These are phyloP conservation scores for Chalaropsis ovoidea DNA, from an alignment of 2,329 filamentous ascomycete genomes.

Conservation along the genomic window DNA sequence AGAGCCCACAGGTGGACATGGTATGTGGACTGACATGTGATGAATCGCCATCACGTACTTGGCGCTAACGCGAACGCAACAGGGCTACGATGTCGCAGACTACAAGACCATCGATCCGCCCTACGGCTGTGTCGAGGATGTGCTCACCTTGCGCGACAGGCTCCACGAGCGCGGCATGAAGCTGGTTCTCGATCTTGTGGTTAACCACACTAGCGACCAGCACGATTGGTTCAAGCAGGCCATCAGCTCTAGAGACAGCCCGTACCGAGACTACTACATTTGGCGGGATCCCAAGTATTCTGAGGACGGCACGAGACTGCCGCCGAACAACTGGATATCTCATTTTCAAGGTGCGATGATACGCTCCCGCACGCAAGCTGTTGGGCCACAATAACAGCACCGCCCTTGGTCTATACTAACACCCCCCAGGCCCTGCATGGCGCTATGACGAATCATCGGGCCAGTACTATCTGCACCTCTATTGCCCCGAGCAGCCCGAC, in stretches of 20 bases:
- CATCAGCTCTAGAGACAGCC: slow-evolving; percentile 43
- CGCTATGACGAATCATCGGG: slow-evolving; percentile 41
- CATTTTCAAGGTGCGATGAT: slow-evolving; percentile 21
- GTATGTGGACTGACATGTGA: slow-evolving; percentile 9
- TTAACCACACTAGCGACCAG: slow-evolving; percentile 57
- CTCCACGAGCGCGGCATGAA: slow-evolving; percentile 56
- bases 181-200: slow-evolving; percentile 60
- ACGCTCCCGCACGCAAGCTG: neutral
- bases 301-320: slow-evolving; percentile 45
- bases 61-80: neutral
- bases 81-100: slow-evolving; percentile 60
- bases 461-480: slow-evolving; percentile 56
- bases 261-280: slow-evolving; percentile 53
- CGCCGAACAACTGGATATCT: slow-evolving; percentile 49
- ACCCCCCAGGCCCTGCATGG: slow-evolving; percentile 37
- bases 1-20: slow-evolving; percentile 55
- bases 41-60: neutral
- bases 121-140: slow-evolving; percentile 58
- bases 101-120: slow-evolving; percentile 55
- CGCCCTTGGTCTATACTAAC: too few relatives aligned
- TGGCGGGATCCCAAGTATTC: slow-evolving; percentile 53
- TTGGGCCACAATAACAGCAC: too few relatives aligned
- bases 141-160: slow-evolving; percentile 51
- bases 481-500: slow-evolving; percentile 61
- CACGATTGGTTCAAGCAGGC: slow-evolving; percentile 63